Evolutionary conservation across 768 basidiomycete genomes (phyloP), one percentile per base, ranked within the genome.

Genomic region (Clathrus columnatus): DNA sequence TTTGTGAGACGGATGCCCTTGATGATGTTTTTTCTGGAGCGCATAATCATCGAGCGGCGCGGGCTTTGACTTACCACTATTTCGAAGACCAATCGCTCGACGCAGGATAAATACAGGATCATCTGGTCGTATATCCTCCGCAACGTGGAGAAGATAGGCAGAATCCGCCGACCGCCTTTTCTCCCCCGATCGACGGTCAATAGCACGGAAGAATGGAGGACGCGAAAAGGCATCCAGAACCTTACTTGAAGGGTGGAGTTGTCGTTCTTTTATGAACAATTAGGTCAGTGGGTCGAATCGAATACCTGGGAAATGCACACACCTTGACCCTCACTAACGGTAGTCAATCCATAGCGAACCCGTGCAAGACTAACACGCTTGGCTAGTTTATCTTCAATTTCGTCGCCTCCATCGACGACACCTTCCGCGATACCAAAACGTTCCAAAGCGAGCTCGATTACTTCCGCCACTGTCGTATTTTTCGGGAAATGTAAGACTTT

Each of bases 391-490:
- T 97, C 95, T 69, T 99, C 96, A 1, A 99, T 81, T 64, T 97
- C 95, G 67, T 99, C 96, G 1, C 96, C 96, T 1, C 96, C 96
- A 67, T 97, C 94, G 2, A 98, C 95, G 1, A 99, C 92, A n/a
- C 94, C 96, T 36, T 96, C 95, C 30, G 81, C 73, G 54, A 99
- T 96, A 2, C 96, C 96, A 64, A 98, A 97, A 56, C 92, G 72
- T 64, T 97, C 96, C 59, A 99, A 66, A 5, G 86, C 88, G 32
- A 89, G 74, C 68, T 99, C 96, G 36, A 96, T 91, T 14, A 94
- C 93, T 69, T 99, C 96, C 0, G 93, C 91, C 2, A 97, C 96
- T 0, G 91, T 98, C 30, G 88, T 84, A 63, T 96, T 98, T 69
- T 91, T 87, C 1, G 95, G 91, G 70, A 98, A 86, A 59, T 88